These are phyloP conservation scores for Fraxinus anomala DNA, from an alignment of 257 asterid species.

Conservation along the genomic window DNA sequence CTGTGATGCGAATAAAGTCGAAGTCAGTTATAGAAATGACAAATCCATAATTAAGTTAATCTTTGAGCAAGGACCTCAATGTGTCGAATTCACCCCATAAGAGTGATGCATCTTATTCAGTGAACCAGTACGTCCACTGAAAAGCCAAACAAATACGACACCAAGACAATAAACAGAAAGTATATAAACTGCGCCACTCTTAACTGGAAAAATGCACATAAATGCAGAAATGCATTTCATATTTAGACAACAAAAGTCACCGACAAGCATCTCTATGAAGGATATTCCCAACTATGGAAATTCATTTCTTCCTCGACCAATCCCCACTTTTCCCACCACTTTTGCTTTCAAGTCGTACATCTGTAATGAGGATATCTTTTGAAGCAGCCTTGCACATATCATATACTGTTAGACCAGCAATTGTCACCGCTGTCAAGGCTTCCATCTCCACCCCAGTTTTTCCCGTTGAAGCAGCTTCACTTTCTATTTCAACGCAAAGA, in stretches of 20 bases:
- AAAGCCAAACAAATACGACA: not conserved
- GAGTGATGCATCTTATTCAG: not conserved
- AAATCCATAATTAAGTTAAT: not conserved
- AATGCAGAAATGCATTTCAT: not conserved
- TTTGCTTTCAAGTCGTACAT: slow-evolving; percentile 65
- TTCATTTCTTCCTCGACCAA: slow-evolving; percentile 63
- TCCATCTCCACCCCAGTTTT: slow-evolving; percentile 96
- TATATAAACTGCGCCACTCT: not conserved
- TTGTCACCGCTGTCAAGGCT: slow-evolving; percentile 70
- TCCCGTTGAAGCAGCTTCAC: slow-evolving; percentile 57
- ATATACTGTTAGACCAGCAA: slow-evolving; percentile 83
- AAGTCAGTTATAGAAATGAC: not conserved
- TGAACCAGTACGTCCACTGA: not conserved
- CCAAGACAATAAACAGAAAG: not conserved
- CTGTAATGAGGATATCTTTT: slow-evolving; percentile 61
- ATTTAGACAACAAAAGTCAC: slow-evolving; percentile 1
- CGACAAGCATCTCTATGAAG: not conserved
- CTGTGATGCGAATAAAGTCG: not conserved
- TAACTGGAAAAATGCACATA: not conserved
- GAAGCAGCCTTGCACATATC: slow-evolving; percentile 94
- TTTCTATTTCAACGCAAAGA: slow-evolving; percentile 59
- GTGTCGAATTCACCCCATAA: not conserved
- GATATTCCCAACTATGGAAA: not conserved
- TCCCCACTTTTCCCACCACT: slow-evolving; percentile 85
- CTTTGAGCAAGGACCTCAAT: not conserved